These are phyloP conservation scores for Solanum tacnaense DNA, from an alignment of 257 asterid genomes.

Conservation along the genomic window DNA sequence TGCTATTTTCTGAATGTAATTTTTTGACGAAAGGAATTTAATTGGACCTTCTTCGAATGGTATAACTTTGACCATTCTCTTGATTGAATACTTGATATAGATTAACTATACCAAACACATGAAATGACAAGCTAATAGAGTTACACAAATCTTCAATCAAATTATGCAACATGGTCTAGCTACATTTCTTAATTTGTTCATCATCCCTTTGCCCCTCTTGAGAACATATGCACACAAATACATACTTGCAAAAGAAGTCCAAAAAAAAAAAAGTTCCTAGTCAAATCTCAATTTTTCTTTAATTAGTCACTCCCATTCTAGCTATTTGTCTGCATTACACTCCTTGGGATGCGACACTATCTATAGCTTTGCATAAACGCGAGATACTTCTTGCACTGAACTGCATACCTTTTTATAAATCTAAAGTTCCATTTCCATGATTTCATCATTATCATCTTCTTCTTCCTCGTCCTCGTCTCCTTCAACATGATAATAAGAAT, in stretches of 20 bases:
- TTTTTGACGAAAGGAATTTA: background rate
- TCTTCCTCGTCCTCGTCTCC: slow-evolving; percentile 17
- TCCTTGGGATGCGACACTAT: background rate
- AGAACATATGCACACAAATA: slow-evolving; percentile 12
- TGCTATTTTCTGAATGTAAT: background rate
- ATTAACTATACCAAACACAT: background rate
- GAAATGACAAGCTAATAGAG: background rate
- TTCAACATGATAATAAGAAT: slow-evolving; percentile 10
- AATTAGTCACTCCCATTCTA: background rate
- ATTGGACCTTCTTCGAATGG: background rate
- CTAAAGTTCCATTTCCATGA: background rate
- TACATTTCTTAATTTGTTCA: slow-evolving; percentile 19
- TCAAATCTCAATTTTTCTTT: slow-evolving; percentile 15
- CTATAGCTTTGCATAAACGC: background rate
- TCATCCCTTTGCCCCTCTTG: background rate
- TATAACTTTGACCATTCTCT: background rate
- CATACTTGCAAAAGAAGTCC: slow-evolving; percentile 22
- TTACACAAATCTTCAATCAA: slow-evolving; percentile 14
- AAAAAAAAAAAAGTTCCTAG: slow-evolving; percentile 27
- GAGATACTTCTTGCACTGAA: background rate
- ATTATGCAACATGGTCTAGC: slow-evolving; percentile 32
- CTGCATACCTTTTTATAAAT: background rate
- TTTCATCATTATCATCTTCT: background rate
- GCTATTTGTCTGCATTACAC: background rate
- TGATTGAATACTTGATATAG: background rate